phyloP scores from a whole-genome alignment of 2,329 filamentous ascomycete species.

The Ceratocystis cubensis region DNA sequence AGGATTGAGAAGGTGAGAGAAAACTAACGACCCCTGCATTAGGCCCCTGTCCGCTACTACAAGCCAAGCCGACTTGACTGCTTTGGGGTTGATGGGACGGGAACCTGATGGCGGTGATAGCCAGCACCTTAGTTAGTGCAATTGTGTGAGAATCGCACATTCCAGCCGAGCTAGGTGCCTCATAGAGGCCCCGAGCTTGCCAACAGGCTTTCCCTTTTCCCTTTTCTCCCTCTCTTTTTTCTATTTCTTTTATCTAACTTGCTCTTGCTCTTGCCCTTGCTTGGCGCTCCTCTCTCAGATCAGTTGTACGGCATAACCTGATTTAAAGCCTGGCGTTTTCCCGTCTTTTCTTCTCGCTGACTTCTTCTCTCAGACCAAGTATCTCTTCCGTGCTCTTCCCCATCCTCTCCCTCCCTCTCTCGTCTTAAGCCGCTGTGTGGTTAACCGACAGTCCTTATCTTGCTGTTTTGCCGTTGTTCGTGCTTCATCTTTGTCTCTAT shows the following conservation, averaged over 20 bases:
- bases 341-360: not conserved
- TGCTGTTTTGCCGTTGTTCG: slow-evolving; percentile 15
- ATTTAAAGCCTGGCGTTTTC: slow-evolving; percentile 8
- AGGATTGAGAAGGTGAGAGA: not conserved
- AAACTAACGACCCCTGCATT: not conserved
- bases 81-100: not conserved
- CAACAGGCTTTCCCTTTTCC: not conserved
- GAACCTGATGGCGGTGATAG: not conserved
- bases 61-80: not conserved
- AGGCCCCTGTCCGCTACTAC: not conserved
- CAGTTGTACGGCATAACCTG: not conserved
- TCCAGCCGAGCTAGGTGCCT: slow-evolving; percentile 7
- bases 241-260: not conserved
- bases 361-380: not conserved
- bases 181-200: not conserved
- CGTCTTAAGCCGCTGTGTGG: slow-evolving; percentile 19
- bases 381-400: not conserved
- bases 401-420: not conserved
- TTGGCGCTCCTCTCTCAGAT: not conserved
- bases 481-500: slow-evolving; percentile 20
- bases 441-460: slow-evolving; percentile 21
- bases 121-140: not conserved
- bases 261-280: not conserved
- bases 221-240: not conserved
- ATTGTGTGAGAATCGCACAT: not conserved